These are phyloP conservation scores for Citrus glauca DNA, from an alignment of 345 rosid species.

Conservation along the genomic window DNA sequence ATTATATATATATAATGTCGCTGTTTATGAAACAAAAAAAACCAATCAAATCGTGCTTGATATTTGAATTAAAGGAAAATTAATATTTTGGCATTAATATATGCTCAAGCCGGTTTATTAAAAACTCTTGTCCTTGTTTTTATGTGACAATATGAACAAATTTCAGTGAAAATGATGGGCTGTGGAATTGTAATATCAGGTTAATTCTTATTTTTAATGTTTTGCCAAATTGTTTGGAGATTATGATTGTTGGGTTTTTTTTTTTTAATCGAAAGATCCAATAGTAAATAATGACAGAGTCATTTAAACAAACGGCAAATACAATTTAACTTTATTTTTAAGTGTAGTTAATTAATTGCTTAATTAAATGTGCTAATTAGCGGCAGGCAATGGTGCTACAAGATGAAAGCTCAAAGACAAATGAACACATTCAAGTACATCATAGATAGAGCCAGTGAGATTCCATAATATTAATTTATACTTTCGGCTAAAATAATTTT, in stretches of 20 bases:
- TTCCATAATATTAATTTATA: neutral
- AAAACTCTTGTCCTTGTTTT: neutral
- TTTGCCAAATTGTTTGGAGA: neutral
- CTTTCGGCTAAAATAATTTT: too few relatives aligned
- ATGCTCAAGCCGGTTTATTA: neutral
- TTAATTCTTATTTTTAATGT: neutral
- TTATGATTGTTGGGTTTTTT: neutral
- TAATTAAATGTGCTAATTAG: neutral
- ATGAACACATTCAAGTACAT: neutral
- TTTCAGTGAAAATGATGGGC: neutral
- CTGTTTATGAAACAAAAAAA: neutral
- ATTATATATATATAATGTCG: neutral
- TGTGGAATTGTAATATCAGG: neutral
- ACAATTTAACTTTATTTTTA: neutral
- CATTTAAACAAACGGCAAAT: neutral
- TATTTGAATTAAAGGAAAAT: neutral
- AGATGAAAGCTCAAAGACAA: slow-evolving; percentile 16
- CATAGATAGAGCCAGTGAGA: neutral
- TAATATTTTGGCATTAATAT: neutral
- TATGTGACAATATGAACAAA: neutral
- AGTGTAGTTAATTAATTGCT: neutral
- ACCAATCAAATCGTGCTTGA: neutral
- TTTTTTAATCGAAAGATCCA: slow-evolving; percentile 9
- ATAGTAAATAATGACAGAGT: neutral
- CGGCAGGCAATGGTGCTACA: slow-evolving; percentile 9